Conservation (phyloP, 257 asterid species). For the Solanum pinnatisectum region DNA sequence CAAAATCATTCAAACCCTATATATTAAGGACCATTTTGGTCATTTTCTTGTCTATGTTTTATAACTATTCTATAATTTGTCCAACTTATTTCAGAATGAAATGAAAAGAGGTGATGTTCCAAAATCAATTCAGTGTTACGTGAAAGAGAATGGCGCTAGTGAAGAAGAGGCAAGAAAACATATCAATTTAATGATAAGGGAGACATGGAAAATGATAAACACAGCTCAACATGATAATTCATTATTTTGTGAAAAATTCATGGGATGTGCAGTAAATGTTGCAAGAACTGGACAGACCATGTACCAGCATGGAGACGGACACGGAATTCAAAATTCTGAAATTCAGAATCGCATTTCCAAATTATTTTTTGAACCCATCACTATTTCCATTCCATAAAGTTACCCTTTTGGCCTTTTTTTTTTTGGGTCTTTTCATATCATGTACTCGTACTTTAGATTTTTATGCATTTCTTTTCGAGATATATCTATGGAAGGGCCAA, state of each 20-base stretch:
- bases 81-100: not conserved
- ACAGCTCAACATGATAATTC: not conserved
- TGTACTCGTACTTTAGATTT: not conserved
- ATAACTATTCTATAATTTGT: no score
- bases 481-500: not conserved
- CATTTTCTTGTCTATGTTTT: no score
- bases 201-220: not conserved
- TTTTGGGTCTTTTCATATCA: not conserved
- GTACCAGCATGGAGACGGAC: constrained; percentile 18
- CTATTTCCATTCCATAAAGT: not conserved
- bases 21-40: no score
- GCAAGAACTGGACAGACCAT: constrained; percentile 6
- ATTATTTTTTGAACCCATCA: not conserved
- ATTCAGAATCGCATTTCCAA: not conserved
- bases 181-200: not conserved
- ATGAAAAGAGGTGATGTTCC: constrained; percentile 10
- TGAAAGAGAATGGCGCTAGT: constrained; percentile 4
- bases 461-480: not conserved
- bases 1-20: no score
- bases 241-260: not conserved
- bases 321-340: not conserved
- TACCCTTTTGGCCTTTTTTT: not conserved
- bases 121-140: constrained; percentile 7
- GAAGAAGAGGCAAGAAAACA: constrained; percentile 11
- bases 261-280: not conserved